These are phyloP conservation scores for Haplosporangium sp. DNA, from an alignment of 371 early-diverging fungal species.

Conservation along the genomic window DNA sequence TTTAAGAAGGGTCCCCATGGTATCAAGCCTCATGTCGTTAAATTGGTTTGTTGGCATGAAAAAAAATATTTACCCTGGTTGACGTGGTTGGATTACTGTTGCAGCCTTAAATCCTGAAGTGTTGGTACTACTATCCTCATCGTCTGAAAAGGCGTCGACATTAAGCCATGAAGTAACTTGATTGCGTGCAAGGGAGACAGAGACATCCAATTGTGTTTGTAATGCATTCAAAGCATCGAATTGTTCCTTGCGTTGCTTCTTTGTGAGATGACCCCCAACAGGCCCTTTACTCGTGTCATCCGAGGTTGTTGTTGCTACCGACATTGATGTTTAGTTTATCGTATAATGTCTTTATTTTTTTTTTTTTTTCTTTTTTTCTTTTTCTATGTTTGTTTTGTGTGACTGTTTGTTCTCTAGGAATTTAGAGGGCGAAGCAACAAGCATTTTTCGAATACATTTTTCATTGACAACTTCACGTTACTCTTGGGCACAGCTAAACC, in stretches of 20 bases:
- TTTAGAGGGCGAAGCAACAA: too few species aligned
- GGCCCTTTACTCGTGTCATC: slow-evolving; percentile 10
- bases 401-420: background rate
- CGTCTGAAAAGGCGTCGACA: slow-evolving; percentile 43
- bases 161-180: slow-evolving; percentile 50
- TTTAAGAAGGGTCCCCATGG: background rate
- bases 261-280: slow-evolving; percentile 38
- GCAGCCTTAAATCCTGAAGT: slow-evolving; percentile 26
- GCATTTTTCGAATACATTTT: too few species aligned
- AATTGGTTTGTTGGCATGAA: background rate
- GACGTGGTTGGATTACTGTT: slow-evolving; percentile 38
- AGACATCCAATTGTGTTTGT: slow-evolving; percentile 54
- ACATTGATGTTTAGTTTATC: background rate
- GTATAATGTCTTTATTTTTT: background rate
- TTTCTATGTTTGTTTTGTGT: background rate
- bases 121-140: slow-evolving; percentile 19
- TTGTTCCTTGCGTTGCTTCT: slow-evolving; percentile 53
- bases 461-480: too few species aligned
- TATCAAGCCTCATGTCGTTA: background rate
- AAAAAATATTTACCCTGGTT: slow-evolving; percentile 35
- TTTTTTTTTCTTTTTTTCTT: background rate
- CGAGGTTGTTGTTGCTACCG: slow-evolving; percentile 8
- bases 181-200: slow-evolving; percentile 45
- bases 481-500: too few species aligned
- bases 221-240: slow-evolving; percentile 38